phyloP scores from a whole-genome alignment of 345 rosid genomes.

The Firmiana major region DNA sequence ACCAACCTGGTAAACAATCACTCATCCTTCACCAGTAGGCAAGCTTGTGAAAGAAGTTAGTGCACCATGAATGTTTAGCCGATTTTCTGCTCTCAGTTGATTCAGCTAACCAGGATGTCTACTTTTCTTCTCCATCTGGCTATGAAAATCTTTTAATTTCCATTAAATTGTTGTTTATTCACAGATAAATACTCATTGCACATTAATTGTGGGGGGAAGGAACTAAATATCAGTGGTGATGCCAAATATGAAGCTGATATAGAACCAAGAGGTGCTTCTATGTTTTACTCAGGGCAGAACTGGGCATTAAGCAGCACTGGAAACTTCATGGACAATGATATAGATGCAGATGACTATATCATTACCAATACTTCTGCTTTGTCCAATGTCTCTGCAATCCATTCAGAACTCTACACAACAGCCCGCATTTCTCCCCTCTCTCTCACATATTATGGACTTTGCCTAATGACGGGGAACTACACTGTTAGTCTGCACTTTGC shows the following conservation, averaged over 20 bases:
- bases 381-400: conserved; percentile 35
- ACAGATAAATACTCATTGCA: conserved; percentile 51
- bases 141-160: neutral
- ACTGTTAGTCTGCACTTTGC: conserved; percentile 80
- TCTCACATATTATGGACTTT: conserved; percentile 77
- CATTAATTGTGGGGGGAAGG: conserved; percentile 85
- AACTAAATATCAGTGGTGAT: conserved; percentile 21
- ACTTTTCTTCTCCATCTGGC: neutral
- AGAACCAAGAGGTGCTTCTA: conserved; percentile 71
- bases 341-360: conserved; percentile 52
- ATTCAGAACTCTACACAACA: conserved; percentile 45
- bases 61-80: neutral
- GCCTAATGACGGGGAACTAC: conserved; percentile 75
- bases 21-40: neutral
- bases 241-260: conserved; percentile 52
- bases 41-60: neutral
- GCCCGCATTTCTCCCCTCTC: conserved; percentile 76
- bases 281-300: conserved; percentile 37
- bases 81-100: neutral
- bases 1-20: neutral
- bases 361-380: conserved; percentile 50
- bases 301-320: conserved; percentile 95
- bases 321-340: conserved; percentile 74
- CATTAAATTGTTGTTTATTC: neutral
- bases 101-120: neutral